Base-by-base conservation (phyloP, 768 basidiomycete genomes). In the Tricholoma matsutake region DNA sequence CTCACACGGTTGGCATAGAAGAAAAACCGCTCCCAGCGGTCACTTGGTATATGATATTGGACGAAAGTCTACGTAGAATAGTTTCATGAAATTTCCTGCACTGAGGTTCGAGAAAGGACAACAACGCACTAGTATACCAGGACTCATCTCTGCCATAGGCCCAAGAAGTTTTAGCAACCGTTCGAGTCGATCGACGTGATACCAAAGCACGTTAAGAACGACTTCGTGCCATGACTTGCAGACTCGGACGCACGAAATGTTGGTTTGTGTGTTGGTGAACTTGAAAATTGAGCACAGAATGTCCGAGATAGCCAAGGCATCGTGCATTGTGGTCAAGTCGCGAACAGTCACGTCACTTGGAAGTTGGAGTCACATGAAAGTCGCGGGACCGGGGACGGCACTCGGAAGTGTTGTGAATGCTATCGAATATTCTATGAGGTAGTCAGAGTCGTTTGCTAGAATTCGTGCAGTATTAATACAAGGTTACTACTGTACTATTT, bases 1-100 rank as follows among this genome's bases (percentile, higher is more conserved):
- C 67, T 66, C 18, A 68, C 66, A 57, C 66, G 66, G 34, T 62
- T 64, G 16, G 69, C 60, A 55, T 70, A 70, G 41, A 61, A 62
- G 25, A 60, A 59, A 58, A 70, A 70, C 32, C 59, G 53, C 9
- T 60, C 63, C 69, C 69, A 68, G 18, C 61, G 61, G 4, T 57
- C 61, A 39, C 57, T 63, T 9, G 64, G 57, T 43, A 57, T 66
- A 61, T 61, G 67, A 37, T 45, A 60, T 63, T 60, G 64, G 51
- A 64, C 60, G 53, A 56, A 59, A 16, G 39, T 58, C 58, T 61
- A 22, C 11, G 22, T 22, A 6, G 6, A 22, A 32, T 52, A 32
- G 47, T 1, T 29, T 22, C 6, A 4, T 55, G 10, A 29, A 52
- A 35, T 58, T 7, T 20, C 35, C 35, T 4, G 29, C 59, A 25